Base-by-base conservation (phyloP, 2,329 filamentous ascomycete species). In the Penicillium sp. region DNA sequence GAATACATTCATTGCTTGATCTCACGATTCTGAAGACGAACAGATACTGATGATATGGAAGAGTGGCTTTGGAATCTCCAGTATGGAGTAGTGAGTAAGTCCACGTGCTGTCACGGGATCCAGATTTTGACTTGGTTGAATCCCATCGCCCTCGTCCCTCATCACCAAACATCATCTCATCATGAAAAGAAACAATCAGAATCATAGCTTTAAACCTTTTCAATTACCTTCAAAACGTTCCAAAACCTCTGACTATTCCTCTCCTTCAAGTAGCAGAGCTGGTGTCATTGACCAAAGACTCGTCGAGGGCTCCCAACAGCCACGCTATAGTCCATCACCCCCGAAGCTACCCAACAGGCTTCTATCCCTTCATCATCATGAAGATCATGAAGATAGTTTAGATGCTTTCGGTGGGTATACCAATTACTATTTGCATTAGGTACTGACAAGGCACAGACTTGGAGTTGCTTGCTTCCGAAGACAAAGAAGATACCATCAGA, bases 341-440 rank as follows among this genome's bases (percentile, higher is more conserved):
- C 38, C 18, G 36, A 48, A 53, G 5, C 27, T 32, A 4, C 18
- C 9, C 39, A 27, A 40, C 13, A 40, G 3, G 9, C 47, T 46
- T 18, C 7, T 5, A 18, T 14, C 22, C 9, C 31, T 50, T 36
- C 5, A 18, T 3, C 40, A 13, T 13, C 62, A 71, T 45, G 61
- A 67, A 31, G 68, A 71, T 44, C 58, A 66, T 31, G 68, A 72
- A 29, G 31, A 64, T n/a, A 61, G 68, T 7, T 67, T 81, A 11
- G 79, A 83, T 69, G 73, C 73, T 3, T 83, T 82, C 59, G 79
- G 81, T 83, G 60, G 60, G 71, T 58, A 11, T 32, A 18, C 9
- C 9, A 11, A 31, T 34, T 48, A 21, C 56, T 31, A 11, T 3
- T 21, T 16, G n/a, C 5, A 13, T 9, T 10, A 13, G 21, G 14